Evolutionary conservation across 2,329 filamentous ascomycete species (phyloP), one percentile per base, ranked within the genome.

Genomic region (Ophiostoma tasmaniense): DNA sequence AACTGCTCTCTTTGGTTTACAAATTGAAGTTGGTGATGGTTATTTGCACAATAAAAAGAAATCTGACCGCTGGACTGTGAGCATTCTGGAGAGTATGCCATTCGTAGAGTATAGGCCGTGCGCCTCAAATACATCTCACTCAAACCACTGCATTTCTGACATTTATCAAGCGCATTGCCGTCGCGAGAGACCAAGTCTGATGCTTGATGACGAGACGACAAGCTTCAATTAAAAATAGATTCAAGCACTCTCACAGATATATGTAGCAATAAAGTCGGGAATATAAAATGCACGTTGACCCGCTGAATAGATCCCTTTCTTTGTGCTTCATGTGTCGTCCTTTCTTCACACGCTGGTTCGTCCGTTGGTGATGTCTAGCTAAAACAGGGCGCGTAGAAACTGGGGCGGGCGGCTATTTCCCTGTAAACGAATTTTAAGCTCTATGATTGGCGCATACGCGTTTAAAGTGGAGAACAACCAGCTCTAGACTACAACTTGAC

Each of bases 381-480:
- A 20, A 37, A 37, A 39, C 30, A 37, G 20, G 61, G 61, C 61
- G 61, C 61, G 37, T 64, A 39, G 61, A 17, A 13, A 62, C 59
- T 35, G 59, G 59, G 59, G 59, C 61, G 33, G 61, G 61, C 61
- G 61, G 61, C 61, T 64, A 64, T 64, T 64, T 33, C 61, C 33
- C 22, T 35, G 59, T 35, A 22, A n/a, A 30, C 5, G 10, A 20
- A 11, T 13, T 22, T 37, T 4, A 3, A n/a, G n/a, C 3, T 1
- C 5, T 25, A 1, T 64, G 33, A 39, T 64, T 64, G 20, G 33
- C n/a, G 14, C 20, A 25, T 22, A 25, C 20, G 2, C n/a, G 14
- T 30, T 3, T 45, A 45, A 45, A 45, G 42, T 45, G 61, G 61
- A n/a, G n/a, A 33, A 62, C 28, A 6, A 30, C 22, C 33, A 39